Evolutionary conservation across 2,329 filamentous ascomycete genomes (phyloP), one percentile per base, ranked within the genome.

Genomic region (Aspergillus brasiliensis): DNA sequence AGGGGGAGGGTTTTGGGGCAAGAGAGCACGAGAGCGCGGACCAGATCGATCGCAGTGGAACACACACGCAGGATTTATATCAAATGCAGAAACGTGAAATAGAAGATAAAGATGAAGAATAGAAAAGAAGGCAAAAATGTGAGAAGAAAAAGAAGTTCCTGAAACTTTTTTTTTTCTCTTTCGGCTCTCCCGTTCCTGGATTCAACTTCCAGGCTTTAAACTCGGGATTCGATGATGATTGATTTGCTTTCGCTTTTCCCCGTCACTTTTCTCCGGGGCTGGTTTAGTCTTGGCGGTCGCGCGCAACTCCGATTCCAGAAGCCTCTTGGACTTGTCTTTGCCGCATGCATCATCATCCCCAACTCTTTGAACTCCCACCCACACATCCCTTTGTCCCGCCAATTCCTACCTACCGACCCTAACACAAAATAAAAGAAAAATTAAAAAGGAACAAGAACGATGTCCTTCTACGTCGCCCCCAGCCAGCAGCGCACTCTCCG

Each of bases 401-500:
- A 7, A 38, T 17, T 25, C 13, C 5, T 31, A 11, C n/a, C 10
- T 15, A 7, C 42, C 10, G 5, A 34, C 2, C 11, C 31, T 34
- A 31, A 11, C n/a, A n/a, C n/a, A 34, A 34, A 34, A 34, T 34
- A 13, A 2, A 6, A 34, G 11, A 34, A 5, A 11, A 11, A 10
- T 10, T 4, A 10, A 31, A 31, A 31, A 19, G 31, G 23, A n/a
- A 38, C 11, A 8, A 6, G 13, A 6, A 44, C 11, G 19, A 79
- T 77, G 74, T 80, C 83, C 58, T 89, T 87, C 76, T 92, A 87
- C 76, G 88, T 92, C 63, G 80, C 90, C 15, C 84, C 90, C 6
- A 84, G 83, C 74, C 91, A 95, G 78, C 88, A 90, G 81, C 91
- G 93, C 78, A 88, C 91, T 75, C 86, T 96, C 68, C 93, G 95